Evolutionary conservation across 1,139 yeast genomes (phyloP), one percentile per base, ranked within the genome.

Genomic region (Saccharomycopsis hybrid): DNA sequence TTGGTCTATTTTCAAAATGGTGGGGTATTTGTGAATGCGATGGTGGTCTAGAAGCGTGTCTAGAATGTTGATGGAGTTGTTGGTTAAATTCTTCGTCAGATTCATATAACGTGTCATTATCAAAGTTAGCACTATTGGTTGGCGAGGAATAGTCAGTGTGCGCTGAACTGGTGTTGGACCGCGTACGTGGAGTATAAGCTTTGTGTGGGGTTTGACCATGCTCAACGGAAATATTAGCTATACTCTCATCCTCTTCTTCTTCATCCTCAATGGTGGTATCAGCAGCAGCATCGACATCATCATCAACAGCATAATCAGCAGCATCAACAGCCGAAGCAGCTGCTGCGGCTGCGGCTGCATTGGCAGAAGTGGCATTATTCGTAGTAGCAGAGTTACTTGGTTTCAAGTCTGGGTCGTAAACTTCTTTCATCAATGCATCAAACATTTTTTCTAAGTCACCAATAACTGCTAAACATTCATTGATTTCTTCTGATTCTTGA

Each of bases 401-500:
- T 35, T 41, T 41, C 2, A 9, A 39, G n/a, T 50, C 50, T 27
- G 51, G 49, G 4, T 52, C 55, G 40, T 46, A 50, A n/a, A 52
- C 52, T 41, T 52, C 51, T 33, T 43, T 50, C 51, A 60, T 63
- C 63, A 65, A 60, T 7, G 62, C 58, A 41, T 77, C 80, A 61
- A 77, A 78, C 83, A 79, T 79, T 58, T 76, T 74, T 58, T 78
- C 84, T 69, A 79, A 75, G 58, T 79, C 84, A 54, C 70, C 73
- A 27, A 79, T 77, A 43, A 78, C 80, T 0, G 81, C 80, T 54
- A 79, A 68, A 58, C 83, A 77, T 59, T 79, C 84, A 65, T 73
- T 71, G 50, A 76, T 74, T 13, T 74, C 74, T 41, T 74, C 74
- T 39, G 69, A 66, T 57, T 78, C 82, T 43, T 74, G 74, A 30